Evolutionary conservation across 768 basidiomycete genomes (phyloP).

Genomic region (Chiua virens): DNA sequence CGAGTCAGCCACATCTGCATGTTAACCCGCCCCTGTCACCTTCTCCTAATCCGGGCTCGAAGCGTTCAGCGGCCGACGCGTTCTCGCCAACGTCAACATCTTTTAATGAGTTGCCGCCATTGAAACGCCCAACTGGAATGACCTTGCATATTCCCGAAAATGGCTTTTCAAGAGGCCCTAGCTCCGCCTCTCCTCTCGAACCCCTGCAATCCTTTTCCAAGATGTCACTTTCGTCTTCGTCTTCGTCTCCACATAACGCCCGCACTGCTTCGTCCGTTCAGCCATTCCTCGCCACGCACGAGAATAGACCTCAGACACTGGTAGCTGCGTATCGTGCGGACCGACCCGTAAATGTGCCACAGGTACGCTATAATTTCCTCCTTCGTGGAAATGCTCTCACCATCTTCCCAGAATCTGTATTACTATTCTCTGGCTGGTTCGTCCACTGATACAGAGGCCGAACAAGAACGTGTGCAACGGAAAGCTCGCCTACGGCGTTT

Average conservation of each 20-base stretch:
- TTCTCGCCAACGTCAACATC: constrained; percentile 70
- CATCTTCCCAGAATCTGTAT: constrained; percentile 57
- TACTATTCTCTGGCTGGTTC: constrained; percentile 80
- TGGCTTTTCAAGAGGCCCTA: constrained; percentile 30
- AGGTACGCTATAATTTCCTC: constrained; percentile 43
- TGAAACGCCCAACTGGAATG: constrained; percentile 55
- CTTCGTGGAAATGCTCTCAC: constrained; percentile 10
- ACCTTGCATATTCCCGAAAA: constrained; percentile 55
- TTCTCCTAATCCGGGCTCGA: constrained; percentile 48
- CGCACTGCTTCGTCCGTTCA: constrained; percentile 24
- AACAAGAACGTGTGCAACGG: constrained; percentile 48
- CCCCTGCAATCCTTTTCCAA: constrained; percentile 61
- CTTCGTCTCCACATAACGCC: constrained; percentile 34
- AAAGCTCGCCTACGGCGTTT: constrained; percentile 63
- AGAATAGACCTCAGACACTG: constrained; percentile 54
- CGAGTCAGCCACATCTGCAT: constrained; percentile 20
- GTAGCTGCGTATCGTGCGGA: constrained; percentile 61
- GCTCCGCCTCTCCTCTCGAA: constrained; percentile 59
- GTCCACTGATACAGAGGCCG: constrained; percentile 44
- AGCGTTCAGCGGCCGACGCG: constrained; percentile 74
- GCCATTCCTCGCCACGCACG: constrained; percentile 23
- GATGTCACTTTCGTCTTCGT: constrained; percentile 53
- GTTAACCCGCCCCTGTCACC: constrained; percentile 33
- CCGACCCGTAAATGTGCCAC: constrained; percentile 47
- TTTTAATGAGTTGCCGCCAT: constrained; percentile 46